Base-by-base conservation (phyloP, 495 filamentous ascomycete genomes). In the Penicillium fimorum region DNA sequence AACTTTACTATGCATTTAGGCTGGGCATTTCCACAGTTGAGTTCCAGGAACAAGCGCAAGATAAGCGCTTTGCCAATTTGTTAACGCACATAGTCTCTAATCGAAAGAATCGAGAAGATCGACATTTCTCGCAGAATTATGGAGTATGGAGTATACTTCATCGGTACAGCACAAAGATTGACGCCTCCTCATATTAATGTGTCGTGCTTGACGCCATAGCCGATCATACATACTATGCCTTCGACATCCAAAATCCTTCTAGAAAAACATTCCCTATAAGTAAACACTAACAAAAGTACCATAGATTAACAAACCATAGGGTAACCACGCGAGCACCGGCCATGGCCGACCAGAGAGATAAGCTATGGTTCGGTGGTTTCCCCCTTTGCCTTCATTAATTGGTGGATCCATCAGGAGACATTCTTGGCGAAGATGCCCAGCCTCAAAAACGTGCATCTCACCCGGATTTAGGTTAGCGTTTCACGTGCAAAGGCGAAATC, bases 291-390 rank as follows among this genome's bases (percentile, higher is more conserved):
- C 42, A 29, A 6, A 11, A 11, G 7, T 17, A 3, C 27, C 45
- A 47, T 32, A 32, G n/a, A 47, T 47, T 32, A 18, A 29, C 25
- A 27, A 7, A 4, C 6, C 4, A 27, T 27, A 27, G 25, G 6
- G 25, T 27, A 27, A 27, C 25, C 22, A 40, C 35, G 25, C 15
- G 33, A n/a, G 20, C 32, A 35, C 12, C 20, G 1, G 41, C 52
- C 6, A 4, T 27, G 25, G 25, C 25, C 25, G 25, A 27, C 52
- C 47, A 47, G 42, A 37, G 24, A 54, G 30, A 54, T 54, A 54
- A 54, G 20, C 7, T 32, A 29, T 1, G n/a, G 35, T 53, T 32
- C 10, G 27, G 11, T 22, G 9, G 5, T 35, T 44, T 44, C n/a
- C 10, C 10, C n/a, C 4, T 32, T 41, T n/a, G 3, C 20, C 10